Evolutionary conservation across 1,284 basidiomycete genomes (phyloP), one percentile per base, ranked within the genome.

Genomic region (Grifola frondosa): DNA sequence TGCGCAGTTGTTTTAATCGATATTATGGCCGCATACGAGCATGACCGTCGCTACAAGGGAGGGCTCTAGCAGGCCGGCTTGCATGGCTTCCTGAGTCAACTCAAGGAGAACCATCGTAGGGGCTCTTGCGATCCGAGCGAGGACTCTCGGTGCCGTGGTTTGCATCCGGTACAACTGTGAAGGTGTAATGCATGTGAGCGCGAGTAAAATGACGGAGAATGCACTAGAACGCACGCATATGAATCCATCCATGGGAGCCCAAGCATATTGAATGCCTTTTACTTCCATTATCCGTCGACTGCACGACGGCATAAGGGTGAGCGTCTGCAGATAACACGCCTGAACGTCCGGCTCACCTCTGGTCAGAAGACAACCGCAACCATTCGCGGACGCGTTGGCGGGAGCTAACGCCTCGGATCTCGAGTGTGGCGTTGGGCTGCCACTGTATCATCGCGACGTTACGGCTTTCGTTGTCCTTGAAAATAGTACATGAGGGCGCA

Each of bases 381-480:
- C 83, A 86, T 19, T 70, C 70, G n/a, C 63, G 65, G 19, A 74
- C 65, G 16, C 63, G 54, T 54, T 76, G 75, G 49, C 75, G 78
- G 4, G 65, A 52, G n/a, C 77, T 54, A 12, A 72, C 53, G 8
- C 71, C 71, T 10, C 74, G 75, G 33, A 80, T 69, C 55, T 86
- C 81, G 26, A 85, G 64, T 20, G 69, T 68, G 5, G 81, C 73
- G 21, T 69, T 69, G 2, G 64, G 59, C 50, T 70, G 70, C 81
- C 83, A 85, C 52, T 81, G 78, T 42, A 84, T 58, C 56, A 81
- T 68, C 3, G 77, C 79, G 37, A 80, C 57, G 33, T 68, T 74
- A 42, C 66, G 68, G 20, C 70, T 70, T 26, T 74, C 68, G 9
- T 64, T 61, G 52, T 78, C 74, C 52, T 77, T 78, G 54, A 78